Evolutionary conservation across 2,329 filamentous ascomycete genomes (phyloP), one percentile per base, ranked within the genome.

Genomic region (Venturia nashicola): DNA sequence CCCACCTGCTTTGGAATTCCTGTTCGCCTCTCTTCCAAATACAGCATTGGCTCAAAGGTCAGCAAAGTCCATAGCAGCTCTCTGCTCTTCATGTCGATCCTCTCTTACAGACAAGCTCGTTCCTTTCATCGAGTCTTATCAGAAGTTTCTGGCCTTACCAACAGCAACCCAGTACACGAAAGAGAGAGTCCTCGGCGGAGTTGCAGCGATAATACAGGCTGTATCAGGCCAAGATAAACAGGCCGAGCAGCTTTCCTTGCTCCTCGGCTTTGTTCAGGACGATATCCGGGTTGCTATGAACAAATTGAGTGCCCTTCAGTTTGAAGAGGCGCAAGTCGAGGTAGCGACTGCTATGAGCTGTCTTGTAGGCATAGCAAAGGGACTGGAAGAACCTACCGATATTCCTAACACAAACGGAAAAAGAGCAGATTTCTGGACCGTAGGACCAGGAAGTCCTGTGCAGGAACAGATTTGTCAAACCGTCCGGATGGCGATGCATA

Each of bases 141-240:
- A 83, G 65, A 78, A 79, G n/a, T 82, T 92, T 61, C 77, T 83
- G n/a, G 75, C 75, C 27, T 79, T 79, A 61, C 76, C 77, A n/a
- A 82, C 82, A 8, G 77, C 89, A 11, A 88, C 92, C 67, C 83
- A 83, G 46, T 77, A 86, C 62, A 86, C 86, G 1, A 89, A 89
- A 70, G 89, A 92, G 70, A 85, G 84, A 68, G 83, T 93, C 0
- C 79, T 91, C 5, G 85, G 87, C 48, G 89, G 85, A 1, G 89
- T 94, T 67, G 84, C 89, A 9, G 86, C 85, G 9, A 86, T 94
- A 54, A 82, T 91, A 39, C 89, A 94, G 73, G 88, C 88, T 9
- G 79, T 90, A 11, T 76, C 83, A 0, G 80, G 84, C 2, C 61
- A 55, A 11, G 39, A 34, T 77, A 27, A 76, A 78, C 18, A 85